Evolutionary conservation across 1,284 basidiomycete genomes (phyloP).

Genomic region (Puccinia coronata): DNA sequence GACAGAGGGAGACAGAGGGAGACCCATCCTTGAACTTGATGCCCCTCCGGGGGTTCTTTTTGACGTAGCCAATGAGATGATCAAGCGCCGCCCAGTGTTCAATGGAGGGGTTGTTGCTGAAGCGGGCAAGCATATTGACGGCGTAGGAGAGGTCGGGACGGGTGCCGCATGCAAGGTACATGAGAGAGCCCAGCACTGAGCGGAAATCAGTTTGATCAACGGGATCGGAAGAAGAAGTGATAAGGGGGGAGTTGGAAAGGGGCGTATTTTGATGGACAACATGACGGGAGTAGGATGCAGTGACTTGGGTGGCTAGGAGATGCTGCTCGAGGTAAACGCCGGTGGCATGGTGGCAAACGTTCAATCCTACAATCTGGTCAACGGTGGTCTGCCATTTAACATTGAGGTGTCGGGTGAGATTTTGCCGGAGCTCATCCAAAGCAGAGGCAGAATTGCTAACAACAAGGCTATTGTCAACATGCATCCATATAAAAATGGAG

Average conservation of each 20-base stretch:
- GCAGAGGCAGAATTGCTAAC: background rate
- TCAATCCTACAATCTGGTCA: background rate
- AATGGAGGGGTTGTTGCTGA: background rate
- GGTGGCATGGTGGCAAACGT: background rate
- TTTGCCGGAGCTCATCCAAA: background rate
- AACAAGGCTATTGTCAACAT: slow-evolving; percentile 2
- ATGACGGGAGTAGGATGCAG: too few relatives aligned
- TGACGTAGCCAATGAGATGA: background rate
- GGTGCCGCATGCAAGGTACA: background rate
- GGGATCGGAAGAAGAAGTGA: background rate
- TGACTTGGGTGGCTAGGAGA: too few relatives aligned
- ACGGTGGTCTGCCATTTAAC: background rate
- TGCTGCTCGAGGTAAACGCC: background rate
- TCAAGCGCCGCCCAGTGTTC: background rate
- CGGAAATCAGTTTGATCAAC: background rate
- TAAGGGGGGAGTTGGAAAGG: too few relatives aligned
- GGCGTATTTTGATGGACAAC: background rate
- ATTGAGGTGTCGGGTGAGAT: background rate
- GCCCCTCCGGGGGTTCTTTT: too few relatives aligned
- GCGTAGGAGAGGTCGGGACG: background rate
- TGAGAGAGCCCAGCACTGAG: background rate
- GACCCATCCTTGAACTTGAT: background rate
- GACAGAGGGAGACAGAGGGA: too few relatives aligned
- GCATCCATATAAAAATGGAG: background rate
- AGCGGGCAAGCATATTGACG: background rate